Conservation (phyloP, 2,329 filamentous ascomycete genomes). For the Onygenales sp. region DNA sequence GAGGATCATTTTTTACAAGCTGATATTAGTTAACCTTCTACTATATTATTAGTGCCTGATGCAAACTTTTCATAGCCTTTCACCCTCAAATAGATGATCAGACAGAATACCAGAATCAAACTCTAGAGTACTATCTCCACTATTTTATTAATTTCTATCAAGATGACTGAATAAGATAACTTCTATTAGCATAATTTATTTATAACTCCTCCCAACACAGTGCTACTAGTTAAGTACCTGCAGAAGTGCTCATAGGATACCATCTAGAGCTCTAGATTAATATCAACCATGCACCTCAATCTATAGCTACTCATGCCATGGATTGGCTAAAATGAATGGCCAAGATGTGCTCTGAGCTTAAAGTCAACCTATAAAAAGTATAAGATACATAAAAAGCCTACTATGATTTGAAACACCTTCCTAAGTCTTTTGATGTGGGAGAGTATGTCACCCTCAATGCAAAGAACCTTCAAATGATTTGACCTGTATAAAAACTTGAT, state of each 20-base stretch:
- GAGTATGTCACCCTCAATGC: background rate
- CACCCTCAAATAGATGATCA: background rate
- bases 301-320: too few relatives aligned
- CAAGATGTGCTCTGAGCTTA: background rate
- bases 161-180: constrained; percentile 8
- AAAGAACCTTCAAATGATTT: too few relatives aligned
- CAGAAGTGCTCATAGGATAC: background rate
- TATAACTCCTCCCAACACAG: constrained; percentile 5
- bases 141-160: constrained; percentile 1
- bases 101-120: background rate
- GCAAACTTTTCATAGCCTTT: background rate
- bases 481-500: too few relatives aligned
- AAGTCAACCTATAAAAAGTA: background rate
- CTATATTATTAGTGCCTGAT: too few relatives aligned
- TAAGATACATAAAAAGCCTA: background rate
- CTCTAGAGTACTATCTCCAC: constrained; percentile 1
- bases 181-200: constrained; percentile 11
- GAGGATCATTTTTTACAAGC: too few relatives aligned
- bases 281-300: background rate
- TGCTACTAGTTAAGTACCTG: background rate
- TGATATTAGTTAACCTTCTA: too few relatives aligned
- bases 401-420: background rate
- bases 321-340: too few relatives aligned
- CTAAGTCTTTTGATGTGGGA: background rate
- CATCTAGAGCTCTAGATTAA: background rate